A percentile compares a stretch with the other conserved stretches of the same genome.
These are phyloP conservation scores for Chamaenerion angustifolium DNA, from an alignment of 345 rosid genomes.

Conservation along the genomic window DNA sequence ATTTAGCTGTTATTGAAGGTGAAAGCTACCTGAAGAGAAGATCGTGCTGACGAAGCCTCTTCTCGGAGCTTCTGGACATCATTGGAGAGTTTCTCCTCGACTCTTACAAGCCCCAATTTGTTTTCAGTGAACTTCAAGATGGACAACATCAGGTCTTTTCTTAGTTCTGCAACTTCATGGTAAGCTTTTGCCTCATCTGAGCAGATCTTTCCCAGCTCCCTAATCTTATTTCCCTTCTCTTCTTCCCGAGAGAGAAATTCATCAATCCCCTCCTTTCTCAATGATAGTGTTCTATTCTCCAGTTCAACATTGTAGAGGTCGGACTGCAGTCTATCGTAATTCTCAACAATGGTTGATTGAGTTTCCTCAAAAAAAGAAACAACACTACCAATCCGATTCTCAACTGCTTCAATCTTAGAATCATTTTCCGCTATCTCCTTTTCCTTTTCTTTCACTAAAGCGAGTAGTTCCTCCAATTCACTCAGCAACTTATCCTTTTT, in stretches of 20 bases:
- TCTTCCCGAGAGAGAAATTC: slow-evolving; percentile 30
- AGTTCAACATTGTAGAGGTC: slow-evolving; percentile 29
- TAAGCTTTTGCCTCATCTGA: slow-evolving; percentile 57
- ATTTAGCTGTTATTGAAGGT: neutral
- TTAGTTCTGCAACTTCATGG: slow-evolving; percentile 33
- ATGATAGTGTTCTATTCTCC: slow-evolving; percentile 33
- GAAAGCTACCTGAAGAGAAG: slow-evolving; percentile 42
- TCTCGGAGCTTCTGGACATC: slow-evolving; percentile 57
- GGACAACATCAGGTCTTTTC: slow-evolving; percentile 37
- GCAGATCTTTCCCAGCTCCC: slow-evolving; percentile 43
- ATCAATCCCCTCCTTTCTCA: slow-evolving; percentile 47
- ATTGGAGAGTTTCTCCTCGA: slow-evolving; percentile 57
- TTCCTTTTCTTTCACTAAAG: slow-evolving; percentile 55
- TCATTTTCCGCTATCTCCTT: slow-evolving; percentile 54
- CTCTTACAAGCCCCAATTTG: slow-evolving; percentile 44
- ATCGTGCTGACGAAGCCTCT: slow-evolving; percentile 54
- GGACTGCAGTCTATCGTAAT: slow-evolving; percentile 29
- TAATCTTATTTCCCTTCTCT: slow-evolving; percentile 42
- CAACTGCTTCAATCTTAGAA: slow-evolving; percentile 36
- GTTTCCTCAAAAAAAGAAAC: slow-evolving; percentile 46
- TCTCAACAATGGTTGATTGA: slow-evolving; percentile 35
- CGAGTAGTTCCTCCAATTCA: slow-evolving; percentile 55
- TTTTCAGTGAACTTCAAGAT: slow-evolving; percentile 52
- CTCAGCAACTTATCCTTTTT: slow-evolving; percentile 32
- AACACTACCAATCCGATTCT: slow-evolving; percentile 35